Evolutionary conservation across 2,329 filamentous ascomycete species (phyloP).

Genomic region (Colletotrichum scovillei): DNA sequence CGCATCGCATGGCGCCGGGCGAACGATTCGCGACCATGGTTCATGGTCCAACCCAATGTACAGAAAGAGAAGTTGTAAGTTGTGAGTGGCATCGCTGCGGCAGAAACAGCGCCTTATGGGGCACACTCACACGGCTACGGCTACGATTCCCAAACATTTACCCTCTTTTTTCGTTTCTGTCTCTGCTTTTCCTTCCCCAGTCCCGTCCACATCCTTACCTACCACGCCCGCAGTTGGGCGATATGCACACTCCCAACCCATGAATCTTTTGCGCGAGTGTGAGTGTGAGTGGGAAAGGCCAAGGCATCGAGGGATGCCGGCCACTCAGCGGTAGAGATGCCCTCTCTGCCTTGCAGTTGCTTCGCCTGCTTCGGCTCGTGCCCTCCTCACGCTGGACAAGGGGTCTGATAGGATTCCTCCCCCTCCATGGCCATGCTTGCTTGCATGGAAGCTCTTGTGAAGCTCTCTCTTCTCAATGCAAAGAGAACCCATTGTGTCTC

Average conservation of each 20-base stretch:
- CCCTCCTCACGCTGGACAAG: not conserved
- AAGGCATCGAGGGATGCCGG: constrained; percentile 6
- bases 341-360: constrained; percentile 17
- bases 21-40: not conserved
- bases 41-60: not conserved
- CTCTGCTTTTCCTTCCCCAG: not conserved
- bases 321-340: not conserved
- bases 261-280: not conserved
- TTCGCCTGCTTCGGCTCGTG: not conserved
- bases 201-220: not conserved
- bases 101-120: not conserved
- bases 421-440: not conserved
- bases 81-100: constrained; percentile 7
- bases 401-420: not conserved
- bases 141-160: constrained; percentile 1
- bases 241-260: constrained; percentile 24
- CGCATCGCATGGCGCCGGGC: constrained; percentile 1
- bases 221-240: not conserved
- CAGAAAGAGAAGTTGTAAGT: not conserved
- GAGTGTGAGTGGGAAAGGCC: not conserved
- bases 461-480: not conserved
- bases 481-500: not conserved
- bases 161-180: constrained; percentile 5
- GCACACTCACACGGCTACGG: not conserved
- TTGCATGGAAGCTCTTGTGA: not conserved